phyloP scores from a whole-genome alignment of 2,329 filamentous ascomycete species.

The Claviceps citrina region DNA sequence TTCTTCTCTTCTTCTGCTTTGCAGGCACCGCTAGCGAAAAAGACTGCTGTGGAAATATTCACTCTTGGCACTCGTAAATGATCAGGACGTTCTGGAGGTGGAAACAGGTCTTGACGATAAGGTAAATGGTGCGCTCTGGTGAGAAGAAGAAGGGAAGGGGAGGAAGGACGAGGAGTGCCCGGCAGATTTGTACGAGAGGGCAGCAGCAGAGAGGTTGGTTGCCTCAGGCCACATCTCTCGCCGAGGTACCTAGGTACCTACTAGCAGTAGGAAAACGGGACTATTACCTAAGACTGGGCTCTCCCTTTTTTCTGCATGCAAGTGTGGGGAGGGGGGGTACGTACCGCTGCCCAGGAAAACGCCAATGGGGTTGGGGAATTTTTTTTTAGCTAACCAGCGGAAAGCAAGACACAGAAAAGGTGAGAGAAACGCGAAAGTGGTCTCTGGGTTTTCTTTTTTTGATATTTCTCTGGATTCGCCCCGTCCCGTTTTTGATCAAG shows the following conservation, averaged over 20 bases:
- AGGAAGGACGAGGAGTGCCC: conserved; percentile 4
- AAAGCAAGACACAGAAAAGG: too few species aligned
- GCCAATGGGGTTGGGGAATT: too few species aligned
- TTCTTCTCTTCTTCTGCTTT: conserved; percentile 18
- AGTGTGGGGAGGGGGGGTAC: too few species aligned
- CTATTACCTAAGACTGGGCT: background rate
- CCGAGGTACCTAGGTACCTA: too few species aligned
- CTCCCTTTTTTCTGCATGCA: too few species aligned
- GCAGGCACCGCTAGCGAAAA: conserved; percentile 98
- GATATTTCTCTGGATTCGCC: too few species aligned
- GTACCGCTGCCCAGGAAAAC: too few species aligned
- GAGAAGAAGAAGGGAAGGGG: conserved; percentile 22
- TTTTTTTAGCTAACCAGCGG: too few species aligned
- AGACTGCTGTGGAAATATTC: conserved; percentile 56
- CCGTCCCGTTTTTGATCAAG: too few species aligned
- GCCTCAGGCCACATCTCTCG: conserved; percentile 21
- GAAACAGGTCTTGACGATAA: conserved; percentile 80
- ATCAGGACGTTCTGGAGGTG: conserved; percentile 63
- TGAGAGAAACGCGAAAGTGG: conserved; percentile 6
- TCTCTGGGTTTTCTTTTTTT: too few species aligned
- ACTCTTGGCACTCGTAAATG: conserved; percentile 84
- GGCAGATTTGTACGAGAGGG: conserved; percentile 7
- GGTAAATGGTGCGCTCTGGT: conserved; percentile 64
- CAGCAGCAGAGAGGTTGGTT: conserved; percentile 2
- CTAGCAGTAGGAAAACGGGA: too few species aligned